These are phyloP conservation scores for Agaricus subrufescens DNA, from an alignment of 768 basidiomycete species.

Conservation along the genomic window DNA sequence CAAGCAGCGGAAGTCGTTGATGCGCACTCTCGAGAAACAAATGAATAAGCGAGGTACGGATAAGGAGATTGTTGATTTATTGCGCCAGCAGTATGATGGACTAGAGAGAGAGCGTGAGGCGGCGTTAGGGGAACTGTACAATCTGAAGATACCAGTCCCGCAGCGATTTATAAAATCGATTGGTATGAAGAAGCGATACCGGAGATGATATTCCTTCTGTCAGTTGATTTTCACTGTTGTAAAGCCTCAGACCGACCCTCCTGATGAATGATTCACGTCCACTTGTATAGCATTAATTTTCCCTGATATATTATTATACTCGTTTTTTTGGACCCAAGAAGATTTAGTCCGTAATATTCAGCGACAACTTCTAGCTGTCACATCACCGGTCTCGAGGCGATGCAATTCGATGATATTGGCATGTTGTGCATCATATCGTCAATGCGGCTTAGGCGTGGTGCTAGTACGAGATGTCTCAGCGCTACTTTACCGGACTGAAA, in stretches of 20 bases:
- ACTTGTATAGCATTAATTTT: background rate
- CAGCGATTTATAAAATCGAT: background rate
- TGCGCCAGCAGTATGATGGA: background rate
- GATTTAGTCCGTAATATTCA: too few relatives aligned
- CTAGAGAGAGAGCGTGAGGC: background rate
- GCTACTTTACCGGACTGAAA: background rate
- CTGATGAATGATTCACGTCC: background rate
- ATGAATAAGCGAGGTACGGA: background rate
- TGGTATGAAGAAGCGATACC: slow-evolving; percentile 1
- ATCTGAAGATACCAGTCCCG: background rate
- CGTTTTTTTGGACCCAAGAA: too few relatives aligned
- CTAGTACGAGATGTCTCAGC: background rate
- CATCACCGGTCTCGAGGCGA: too few relatives aligned
- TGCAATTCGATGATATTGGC: too few relatives aligned
- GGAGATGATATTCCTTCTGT: background rate
- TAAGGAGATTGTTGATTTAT: background rate
- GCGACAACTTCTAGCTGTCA: too few relatives aligned
- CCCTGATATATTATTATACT: too few relatives aligned
- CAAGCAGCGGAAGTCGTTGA: slow-evolving; percentile 16
- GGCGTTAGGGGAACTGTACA: background rate
- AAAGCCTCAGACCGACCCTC: background rate
- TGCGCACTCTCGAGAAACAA: slow-evolving; percentile 3
- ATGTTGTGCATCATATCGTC: too few relatives aligned
- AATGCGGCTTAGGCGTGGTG: too few relatives aligned
- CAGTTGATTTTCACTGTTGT: background rate